phyloP scores from a whole-genome alignment of 371 early-diverging fungal genomes.

The Blakeslea trispora region DNA sequence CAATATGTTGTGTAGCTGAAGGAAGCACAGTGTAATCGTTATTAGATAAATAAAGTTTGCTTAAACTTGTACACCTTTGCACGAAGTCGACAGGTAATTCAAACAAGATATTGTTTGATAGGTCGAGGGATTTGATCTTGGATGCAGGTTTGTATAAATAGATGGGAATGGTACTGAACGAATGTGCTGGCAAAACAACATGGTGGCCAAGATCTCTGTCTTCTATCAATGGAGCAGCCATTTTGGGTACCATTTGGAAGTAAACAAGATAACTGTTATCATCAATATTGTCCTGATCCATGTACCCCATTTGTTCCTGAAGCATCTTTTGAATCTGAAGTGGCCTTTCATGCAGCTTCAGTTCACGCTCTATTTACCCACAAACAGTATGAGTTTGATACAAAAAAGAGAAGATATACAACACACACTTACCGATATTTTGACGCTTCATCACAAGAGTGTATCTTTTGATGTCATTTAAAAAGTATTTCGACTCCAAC shows the following conservation, averaged over 20 bases:
- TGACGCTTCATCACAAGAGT: slow-evolving; percentile 67
- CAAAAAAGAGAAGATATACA: no score
- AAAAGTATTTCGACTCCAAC: slow-evolving; percentile 75
- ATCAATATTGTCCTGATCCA: slow-evolving; percentile 74
- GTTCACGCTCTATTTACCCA: slow-evolving; percentile 56
- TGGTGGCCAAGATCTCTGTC: slow-evolving; percentile 49
- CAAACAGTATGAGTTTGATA: background rate
- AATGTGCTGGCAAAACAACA: slow-evolving; percentile 68
- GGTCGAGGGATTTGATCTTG: slow-evolving; percentile 66
- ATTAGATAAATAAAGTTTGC: slow-evolving; percentile 68
- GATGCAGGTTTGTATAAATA: slow-evolving; percentile 70
- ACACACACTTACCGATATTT: slow-evolving; percentile 51
- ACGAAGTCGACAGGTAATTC: slow-evolving; percentile 79
- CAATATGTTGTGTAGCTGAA: slow-evolving; percentile 57
- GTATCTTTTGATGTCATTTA: slow-evolving; percentile 71
- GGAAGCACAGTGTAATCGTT: slow-evolving; percentile 71
- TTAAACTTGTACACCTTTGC: slow-evolving; percentile 66
- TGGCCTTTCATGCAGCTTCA: slow-evolving; percentile 71
- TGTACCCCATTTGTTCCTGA: slow-evolving; percentile 80
- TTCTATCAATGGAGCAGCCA: slow-evolving; percentile 44
- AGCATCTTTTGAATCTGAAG: slow-evolving; percentile 67
- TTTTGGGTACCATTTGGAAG: slow-evolving; percentile 74
- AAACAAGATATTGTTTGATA: slow-evolving; percentile 74
- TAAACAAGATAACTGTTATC: slow-evolving; percentile 77
- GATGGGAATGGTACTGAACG: slow-evolving; percentile 77